phyloP scores from a whole-genome alignment of 2,329 filamentous ascomycete genomes.

The Tolypocladium cylindrosporum region DNA sequence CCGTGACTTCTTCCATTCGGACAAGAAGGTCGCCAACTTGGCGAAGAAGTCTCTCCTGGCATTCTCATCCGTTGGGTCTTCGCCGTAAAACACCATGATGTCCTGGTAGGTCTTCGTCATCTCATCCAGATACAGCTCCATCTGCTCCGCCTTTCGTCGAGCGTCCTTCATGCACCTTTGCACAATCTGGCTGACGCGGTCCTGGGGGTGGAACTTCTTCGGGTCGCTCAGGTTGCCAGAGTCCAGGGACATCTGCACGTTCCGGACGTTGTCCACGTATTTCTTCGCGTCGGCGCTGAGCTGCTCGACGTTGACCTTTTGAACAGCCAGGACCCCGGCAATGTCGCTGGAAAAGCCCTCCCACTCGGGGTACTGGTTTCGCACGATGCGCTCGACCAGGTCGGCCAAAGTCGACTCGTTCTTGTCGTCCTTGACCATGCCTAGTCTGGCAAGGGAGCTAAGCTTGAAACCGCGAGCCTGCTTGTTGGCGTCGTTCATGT shows the following conservation, averaged over 20 bases:
- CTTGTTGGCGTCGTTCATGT: constrained; percentile 99
- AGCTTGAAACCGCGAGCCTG: constrained; percentile 97
- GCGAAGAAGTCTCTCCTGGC: constrained; percentile 91
- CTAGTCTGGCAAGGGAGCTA: constrained; percentile 80
- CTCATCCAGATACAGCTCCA: constrained; percentile 86
- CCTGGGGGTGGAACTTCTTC: constrained; percentile 96
- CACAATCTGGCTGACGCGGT: constrained; percentile 84
- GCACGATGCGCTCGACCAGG: constrained; percentile 89
- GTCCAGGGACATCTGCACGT: constrained; percentile 85
- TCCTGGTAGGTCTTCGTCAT: constrained; percentile 88
- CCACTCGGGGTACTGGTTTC: constrained; percentile 94
- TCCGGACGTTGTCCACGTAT: constrained; percentile 92
- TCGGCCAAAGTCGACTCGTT: constrained; percentile 95
- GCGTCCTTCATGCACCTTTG: constrained; percentile 96
- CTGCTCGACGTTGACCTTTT: constrained; percentile 94
- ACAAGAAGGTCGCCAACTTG: constrained; percentile 82
- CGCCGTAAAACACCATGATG: constrained; percentile 93
- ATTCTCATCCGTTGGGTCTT: constrained; percentile 85
- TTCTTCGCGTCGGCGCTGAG: constrained; percentile 76
- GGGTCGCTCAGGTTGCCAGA: constrained; percentile 90
- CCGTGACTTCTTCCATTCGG: constrained; percentile 91
- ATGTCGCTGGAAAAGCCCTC: constrained; percentile 84
- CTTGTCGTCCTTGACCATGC: constrained; percentile 99
- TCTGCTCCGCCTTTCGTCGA: constrained; percentile 87
- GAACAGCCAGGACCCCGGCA: constrained; percentile 60